Evolutionary conservation across 2,329 filamentous ascomycete genomes (phyloP).

Genomic region (Allantophomopsis lycopodina): DNA sequence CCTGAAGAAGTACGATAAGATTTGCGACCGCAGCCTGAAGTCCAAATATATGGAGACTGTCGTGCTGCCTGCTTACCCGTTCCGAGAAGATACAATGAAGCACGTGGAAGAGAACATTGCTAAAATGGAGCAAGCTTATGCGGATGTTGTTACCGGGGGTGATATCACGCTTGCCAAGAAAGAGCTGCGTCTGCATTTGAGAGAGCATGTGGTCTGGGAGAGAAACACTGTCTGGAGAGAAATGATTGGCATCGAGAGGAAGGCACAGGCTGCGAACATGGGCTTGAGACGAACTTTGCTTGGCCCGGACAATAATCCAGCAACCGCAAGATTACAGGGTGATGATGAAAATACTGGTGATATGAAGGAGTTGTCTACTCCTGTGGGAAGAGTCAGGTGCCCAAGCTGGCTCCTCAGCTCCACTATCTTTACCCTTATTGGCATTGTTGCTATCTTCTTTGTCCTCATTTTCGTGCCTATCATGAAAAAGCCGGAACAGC

Average conservation of each 20-base stretch:
- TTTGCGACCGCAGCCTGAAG: constrained; percentile 69
- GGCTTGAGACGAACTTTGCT: constrained; percentile 68
- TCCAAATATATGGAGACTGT: constrained; percentile 58
- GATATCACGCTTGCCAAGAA: constrained; percentile 65
- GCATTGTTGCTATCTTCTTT: constrained; percentile 60
- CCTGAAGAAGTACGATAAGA: constrained; percentile 98
- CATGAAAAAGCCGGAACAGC: constrained; percentile 77
- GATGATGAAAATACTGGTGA: constrained; percentile 54
- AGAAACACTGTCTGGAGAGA: constrained; percentile 98
- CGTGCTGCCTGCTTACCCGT: constrained; percentile 72
- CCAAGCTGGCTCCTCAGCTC: constrained; percentile 76
- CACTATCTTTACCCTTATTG: constrained; percentile 64
- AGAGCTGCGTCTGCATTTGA: constrained; percentile 77
- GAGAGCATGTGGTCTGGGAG: constrained; percentile 98
- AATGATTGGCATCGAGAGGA: constrained; percentile 94
- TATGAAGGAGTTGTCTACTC: constrained; percentile 62
- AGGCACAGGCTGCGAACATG: constrained; percentile 85
- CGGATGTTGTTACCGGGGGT: constrained; percentile 68
- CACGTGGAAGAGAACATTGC: constrained; percentile 57
- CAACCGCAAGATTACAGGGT: constrained; percentile 64
- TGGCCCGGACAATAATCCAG: constrained; percentile 55
- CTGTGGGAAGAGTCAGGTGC: constrained; percentile 61
- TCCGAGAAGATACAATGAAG: constrained; percentile 58
- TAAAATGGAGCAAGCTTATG: constrained; percentile 68
- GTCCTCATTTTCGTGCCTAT: constrained; percentile 65